Evolutionary conservation across 179 eudicot genomes (phyloP).

Genomic region (Beta lomatogona): DNA sequence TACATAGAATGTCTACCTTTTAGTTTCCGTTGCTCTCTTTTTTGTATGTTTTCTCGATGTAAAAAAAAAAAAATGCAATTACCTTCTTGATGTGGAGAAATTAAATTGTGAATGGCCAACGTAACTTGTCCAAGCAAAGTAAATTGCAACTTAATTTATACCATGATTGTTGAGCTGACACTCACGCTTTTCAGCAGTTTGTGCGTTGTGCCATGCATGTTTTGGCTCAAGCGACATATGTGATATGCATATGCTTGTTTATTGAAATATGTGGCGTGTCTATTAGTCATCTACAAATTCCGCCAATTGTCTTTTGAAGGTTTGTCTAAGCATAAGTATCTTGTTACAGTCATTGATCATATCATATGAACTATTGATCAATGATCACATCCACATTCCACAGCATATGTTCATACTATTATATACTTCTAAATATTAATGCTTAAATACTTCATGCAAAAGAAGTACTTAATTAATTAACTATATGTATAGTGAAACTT

Average conservation of each 20-base stretch:
- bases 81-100: no score
- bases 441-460: background rate
- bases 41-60: no score
- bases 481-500: no score
- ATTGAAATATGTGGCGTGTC: conserved; percentile 4
- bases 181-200: background rate
- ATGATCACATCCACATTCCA: background rate
- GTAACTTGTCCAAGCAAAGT: no score
- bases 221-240: background rate
- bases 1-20: no score
- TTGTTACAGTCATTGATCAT: conserved; percentile 1
- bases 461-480: background rate
- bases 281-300: conserved; percentile 1
- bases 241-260: background rate
- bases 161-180: no score
- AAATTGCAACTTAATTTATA: background rate
- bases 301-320: background rate
- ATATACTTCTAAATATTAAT: no score
- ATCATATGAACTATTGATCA: background rate
- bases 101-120: no score
- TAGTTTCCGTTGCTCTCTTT: no score
- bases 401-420: no score
- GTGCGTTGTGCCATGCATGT: background rate
- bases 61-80: no score
- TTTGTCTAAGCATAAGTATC: background rate